A percentile compares a stretch with the other conserved stretches of the same genome.
Evolutionary conservation across 1,284 basidiomycete species (phyloP).

Genomic region (Amylostereum areolatum): DNA sequence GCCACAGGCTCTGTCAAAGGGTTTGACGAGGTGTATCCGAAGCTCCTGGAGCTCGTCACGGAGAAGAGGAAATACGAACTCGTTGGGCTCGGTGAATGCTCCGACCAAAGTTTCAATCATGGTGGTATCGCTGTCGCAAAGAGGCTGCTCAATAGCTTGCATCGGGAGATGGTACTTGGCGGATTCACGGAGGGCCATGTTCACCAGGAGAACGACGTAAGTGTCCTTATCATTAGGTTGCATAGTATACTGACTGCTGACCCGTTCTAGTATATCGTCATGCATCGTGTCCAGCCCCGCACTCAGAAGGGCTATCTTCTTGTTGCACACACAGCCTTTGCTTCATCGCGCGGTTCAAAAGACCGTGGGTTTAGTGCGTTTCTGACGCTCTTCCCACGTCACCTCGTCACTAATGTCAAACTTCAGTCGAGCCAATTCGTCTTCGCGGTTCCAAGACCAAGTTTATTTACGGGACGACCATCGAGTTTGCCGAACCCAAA

Average conservation of each 20-base stretch:
- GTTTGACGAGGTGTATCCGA: constrained; percentile 95
- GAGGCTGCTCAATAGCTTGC: constrained; percentile 79
- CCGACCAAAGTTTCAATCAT: constrained; percentile 32
- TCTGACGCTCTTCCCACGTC: constrained; percentile 12
- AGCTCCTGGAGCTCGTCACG: constrained; percentile 78
- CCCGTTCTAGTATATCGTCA: constrained; percentile 72
- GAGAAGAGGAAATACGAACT: constrained; percentile 78
- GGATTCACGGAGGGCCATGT: constrained; percentile 89
- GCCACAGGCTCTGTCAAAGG: constrained; percentile 92
- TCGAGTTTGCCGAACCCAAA: constrained; percentile 61
- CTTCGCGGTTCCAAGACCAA: constrained; percentile 73
- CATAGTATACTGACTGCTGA: neutral
- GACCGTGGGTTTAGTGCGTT: constrained; percentile 71
- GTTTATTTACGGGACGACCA: constrained; percentile 74
- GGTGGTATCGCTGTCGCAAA: constrained; percentile 81
- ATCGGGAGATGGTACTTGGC: constrained; percentile 82
- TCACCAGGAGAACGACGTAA: constrained; percentile 88
- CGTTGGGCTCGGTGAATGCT: constrained; percentile 42
- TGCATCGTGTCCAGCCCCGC: constrained; percentile 86
- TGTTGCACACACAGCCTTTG: constrained; percentile 86
- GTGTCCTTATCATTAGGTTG: constrained; percentile 22
- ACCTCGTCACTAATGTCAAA: neutral
- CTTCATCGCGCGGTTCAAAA: constrained; percentile 54
- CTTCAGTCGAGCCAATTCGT: constrained; percentile 74
- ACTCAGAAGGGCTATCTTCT: constrained; percentile 90